These are phyloP conservation scores for Candida insectorum DNA, from an alignment of 805 yeast species.

Conservation along the genomic window DNA sequence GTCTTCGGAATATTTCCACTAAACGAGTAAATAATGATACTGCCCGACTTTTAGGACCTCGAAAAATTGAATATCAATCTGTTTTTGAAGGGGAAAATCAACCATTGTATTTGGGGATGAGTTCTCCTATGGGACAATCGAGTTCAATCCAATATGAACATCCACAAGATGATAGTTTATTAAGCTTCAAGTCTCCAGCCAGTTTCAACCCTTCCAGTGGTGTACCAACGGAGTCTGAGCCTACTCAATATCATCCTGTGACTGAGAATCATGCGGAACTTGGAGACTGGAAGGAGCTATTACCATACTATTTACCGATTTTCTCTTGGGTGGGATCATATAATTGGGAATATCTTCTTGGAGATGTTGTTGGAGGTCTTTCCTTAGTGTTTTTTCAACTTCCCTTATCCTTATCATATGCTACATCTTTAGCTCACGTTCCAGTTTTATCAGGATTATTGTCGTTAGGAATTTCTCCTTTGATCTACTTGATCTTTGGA, in stretches of 20 bases:
- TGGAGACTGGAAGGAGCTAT: slow-evolving; percentile 25
- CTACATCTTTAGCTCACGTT: slow-evolving; percentile 41
- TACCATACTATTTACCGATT: slow-evolving; percentile 67
- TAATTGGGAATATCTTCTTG: slow-evolving; percentile 32
- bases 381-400: slow-evolving; percentile 89
- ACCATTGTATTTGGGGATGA: slow-evolving; percentile 10
- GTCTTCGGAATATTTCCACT: slow-evolving; percentile 21
- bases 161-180: background rate
- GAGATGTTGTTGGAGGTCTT: slow-evolving; percentile 79
- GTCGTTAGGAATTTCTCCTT: slow-evolving; percentile 37
- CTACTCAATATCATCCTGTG: slow-evolving; percentile 20
- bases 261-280: slow-evolving; percentile 17
- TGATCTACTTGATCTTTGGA: slow-evolving; percentile 40
- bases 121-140: background rate
- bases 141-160: slow-evolving; percentile 1
- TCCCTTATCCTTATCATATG: slow-evolving; percentile 62
- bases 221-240: background rate
- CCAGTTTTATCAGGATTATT: slow-evolving; percentile 39
- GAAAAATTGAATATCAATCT: slow-evolving; percentile 11
- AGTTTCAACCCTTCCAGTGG: background rate
- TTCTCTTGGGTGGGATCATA: slow-evolving; percentile 65
- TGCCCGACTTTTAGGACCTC: slow-evolving; percentile 4
- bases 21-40: slow-evolving; percentile 18
- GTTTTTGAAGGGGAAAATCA: slow-evolving; percentile 13
- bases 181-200: background rate